phyloP scores from a whole-genome alignment of 129 eudicot species.

The Chrysanthemum lavandulifolium region DNA sequence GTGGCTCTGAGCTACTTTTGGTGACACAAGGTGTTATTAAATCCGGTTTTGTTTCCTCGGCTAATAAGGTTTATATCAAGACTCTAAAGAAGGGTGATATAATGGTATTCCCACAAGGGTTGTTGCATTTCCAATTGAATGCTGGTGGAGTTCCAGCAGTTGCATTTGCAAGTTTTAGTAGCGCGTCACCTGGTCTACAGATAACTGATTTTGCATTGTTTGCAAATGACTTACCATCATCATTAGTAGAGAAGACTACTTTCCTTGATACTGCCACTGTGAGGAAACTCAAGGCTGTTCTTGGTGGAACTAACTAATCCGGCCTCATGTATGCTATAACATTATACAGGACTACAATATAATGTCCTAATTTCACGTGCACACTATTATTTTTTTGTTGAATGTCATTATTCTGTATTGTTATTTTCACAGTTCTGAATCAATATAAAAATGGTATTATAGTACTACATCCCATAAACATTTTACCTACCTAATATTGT shows the following conservation, averaged over 20 bases:
- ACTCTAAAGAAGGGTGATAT: conserved; percentile 59
- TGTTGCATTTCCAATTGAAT: conserved; percentile 76
- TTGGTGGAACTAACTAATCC: conserved; percentile 74
- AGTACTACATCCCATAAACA: too few species aligned
- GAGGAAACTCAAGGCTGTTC: conserved; percentile 67
- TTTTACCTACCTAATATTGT: too few species aligned
- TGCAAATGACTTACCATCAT: conserved; percentile 52
- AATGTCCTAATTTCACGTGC: conserved; percentile 15
- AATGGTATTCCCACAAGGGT: conserved; percentile 80
- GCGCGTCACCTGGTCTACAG: conserved; percentile 37
- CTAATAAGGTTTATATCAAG: conserved; percentile 52
- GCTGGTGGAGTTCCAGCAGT: conserved; percentile 52
- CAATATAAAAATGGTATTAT: too few species aligned
- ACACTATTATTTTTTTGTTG: neutral
- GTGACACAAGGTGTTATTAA: conserved; percentile 56
- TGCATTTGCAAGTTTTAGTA: conserved; percentile 70
- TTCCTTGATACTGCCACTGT: conserved; percentile 63
- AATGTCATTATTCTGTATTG: too few species aligned
- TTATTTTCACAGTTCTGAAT: too few species aligned
- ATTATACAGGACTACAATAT: neutral
- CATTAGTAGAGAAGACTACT: conserved; percentile 51
- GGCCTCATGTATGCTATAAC: neutral
- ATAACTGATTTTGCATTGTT: conserved; percentile 65
- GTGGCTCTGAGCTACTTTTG: conserved; percentile 60
- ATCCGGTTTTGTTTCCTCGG: conserved; percentile 65